phyloP scores from a whole-genome alignment of 108 stramenopile genomes.

The Skeletonema tropicum region DNA sequence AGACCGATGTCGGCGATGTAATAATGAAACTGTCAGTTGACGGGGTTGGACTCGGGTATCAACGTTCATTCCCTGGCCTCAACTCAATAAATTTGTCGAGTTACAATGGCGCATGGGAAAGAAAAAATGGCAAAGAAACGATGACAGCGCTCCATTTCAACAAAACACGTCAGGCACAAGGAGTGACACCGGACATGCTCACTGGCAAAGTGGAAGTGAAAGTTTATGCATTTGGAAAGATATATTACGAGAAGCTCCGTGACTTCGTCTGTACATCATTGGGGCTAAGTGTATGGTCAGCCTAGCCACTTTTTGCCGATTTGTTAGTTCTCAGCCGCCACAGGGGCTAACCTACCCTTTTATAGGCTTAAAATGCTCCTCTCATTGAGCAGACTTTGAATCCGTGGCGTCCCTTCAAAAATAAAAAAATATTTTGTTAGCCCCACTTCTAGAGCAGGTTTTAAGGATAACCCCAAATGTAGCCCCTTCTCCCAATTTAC shows the following conservation, averaged over 20 bases:
- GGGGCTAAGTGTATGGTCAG: too few relatives aligned
- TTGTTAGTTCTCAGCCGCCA: too few relatives aligned
- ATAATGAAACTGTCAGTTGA: constrained; percentile 3
- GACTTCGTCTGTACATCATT: background rate
- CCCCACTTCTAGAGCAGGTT: too few relatives aligned
- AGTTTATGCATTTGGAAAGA: constrained; percentile 2
- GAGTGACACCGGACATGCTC: background rate
- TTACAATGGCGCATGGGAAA: background rate
- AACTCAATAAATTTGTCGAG: background rate
- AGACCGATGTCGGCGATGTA: background rate
- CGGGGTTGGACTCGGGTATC: constrained; percentile 18
- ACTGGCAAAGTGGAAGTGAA: constrained; percentile 20
- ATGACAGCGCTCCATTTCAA: constrained; percentile 21
- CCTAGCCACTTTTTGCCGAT: too few relatives aligned
- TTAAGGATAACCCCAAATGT: too few relatives aligned
- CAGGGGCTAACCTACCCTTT: too few relatives aligned
- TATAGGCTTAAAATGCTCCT: too few relatives aligned
- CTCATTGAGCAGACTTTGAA: too few relatives aligned
- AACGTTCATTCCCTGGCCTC: too few relatives aligned
- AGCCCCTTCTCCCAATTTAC: too few relatives aligned
- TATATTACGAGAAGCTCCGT: background rate
- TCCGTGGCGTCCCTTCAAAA: too few relatives aligned
- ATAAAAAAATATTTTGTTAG: too few relatives aligned
- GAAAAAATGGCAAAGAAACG: background rate
- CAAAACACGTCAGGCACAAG: background rate